Percentiles rank a stretch among this genome's conserved stretches.
Evolutionary conservation across 192 early-diverging fungal genomes (phyloP).

Genomic region (Coemansia sp.): DNA sequence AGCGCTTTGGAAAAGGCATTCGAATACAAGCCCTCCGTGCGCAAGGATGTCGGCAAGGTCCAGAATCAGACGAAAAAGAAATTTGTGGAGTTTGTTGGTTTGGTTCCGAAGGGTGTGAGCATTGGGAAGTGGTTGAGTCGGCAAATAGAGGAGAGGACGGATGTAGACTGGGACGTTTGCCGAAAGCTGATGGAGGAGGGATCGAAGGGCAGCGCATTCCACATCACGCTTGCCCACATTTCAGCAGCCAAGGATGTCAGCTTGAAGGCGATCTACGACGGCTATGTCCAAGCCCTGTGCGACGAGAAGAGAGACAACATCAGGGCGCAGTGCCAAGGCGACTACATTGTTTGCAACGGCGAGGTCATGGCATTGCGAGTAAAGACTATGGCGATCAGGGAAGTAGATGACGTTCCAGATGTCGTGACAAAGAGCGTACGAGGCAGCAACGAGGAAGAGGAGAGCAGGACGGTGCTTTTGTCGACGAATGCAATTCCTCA

Average conservation of each 20-base stretch:
- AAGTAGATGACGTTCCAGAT: slow-evolving; percentile 6
- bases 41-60: slow-evolving; percentile 24
- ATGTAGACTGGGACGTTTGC: slow-evolving; percentile 24
- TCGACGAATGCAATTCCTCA: slow-evolving; percentile 41
- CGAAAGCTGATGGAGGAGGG: slow-evolving; percentile 9
- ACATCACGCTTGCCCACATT: slow-evolving; percentile 59
- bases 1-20: slow-evolving; percentile 55
- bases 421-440: slow-evolving; percentile 5
- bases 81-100: slow-evolving; percentile 19
- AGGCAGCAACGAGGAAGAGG: background rate
- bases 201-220: slow-evolving; percentile 22
- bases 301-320: background rate
- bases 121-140: slow-evolving; percentile 22
- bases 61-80: slow-evolving; percentile 10
- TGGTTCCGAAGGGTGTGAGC: slow-evolving; percentile 24
- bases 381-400: slow-evolving; percentile 16
- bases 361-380: slow-evolving; percentile 43
- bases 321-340: slow-evolving; percentile 30
- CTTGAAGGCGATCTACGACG: slow-evolving; percentile 33
- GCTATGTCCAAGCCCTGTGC: slow-evolving; percentile 12
- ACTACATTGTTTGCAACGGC: slow-evolving; percentile 58
- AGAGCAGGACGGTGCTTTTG: slow-evolving; percentile 1
- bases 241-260: slow-evolving; percentile 16
- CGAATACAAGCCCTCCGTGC: slow-evolving; percentile 45
- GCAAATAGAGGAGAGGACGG: slow-evolving; percentile 10